Conservation (phyloP, 169 alveolate species). For the Babesia bigemina region DNA sequence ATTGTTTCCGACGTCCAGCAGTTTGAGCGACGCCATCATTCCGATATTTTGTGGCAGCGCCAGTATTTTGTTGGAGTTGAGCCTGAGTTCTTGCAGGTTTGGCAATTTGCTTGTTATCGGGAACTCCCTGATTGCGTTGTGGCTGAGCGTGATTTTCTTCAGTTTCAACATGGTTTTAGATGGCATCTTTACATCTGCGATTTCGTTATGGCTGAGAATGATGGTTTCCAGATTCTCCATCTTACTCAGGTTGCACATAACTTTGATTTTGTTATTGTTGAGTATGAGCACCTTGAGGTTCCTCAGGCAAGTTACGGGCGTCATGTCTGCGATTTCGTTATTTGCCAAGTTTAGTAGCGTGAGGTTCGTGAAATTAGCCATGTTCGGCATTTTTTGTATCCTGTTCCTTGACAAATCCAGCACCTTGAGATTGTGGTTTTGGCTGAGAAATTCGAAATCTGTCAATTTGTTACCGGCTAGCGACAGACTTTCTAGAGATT, state of each 20-base stretch:
- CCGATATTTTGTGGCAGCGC: slow-evolving; percentile 51
- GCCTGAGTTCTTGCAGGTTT: slow-evolving; percentile 50
- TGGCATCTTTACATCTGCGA: slow-evolving; percentile 67
- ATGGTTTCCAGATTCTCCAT: slow-evolving; percentile 69
- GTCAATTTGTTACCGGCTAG: slow-evolving; percentile 64
- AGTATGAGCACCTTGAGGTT: slow-evolving; percentile 54
- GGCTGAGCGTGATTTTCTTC: slow-evolving; percentile 69
- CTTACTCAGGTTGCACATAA: slow-evolving; percentile 66
- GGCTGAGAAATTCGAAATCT: slow-evolving; percentile 62
- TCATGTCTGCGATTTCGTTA: slow-evolving; percentile 46
- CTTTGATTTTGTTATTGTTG: slow-evolving; percentile 64
- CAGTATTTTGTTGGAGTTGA: slow-evolving; percentile 53
- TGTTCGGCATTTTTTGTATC: slow-evolving; percentile 46
- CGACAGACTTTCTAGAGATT: slow-evolving; percentile 63
- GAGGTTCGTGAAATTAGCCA: slow-evolving; percentile 39
- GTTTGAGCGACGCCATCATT: slow-evolving; percentile 26
- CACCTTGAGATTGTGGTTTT: slow-evolving; percentile 61
- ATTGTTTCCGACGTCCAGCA: slow-evolving; percentile 60
- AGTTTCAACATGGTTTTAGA: slow-evolving; percentile 60
- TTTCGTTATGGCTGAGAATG: slow-evolving; percentile 69
- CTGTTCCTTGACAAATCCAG: slow-evolving; percentile 69
- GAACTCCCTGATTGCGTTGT: slow-evolving; percentile 69
- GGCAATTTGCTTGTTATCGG: slow-evolving; percentile 54
- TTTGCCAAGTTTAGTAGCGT: slow-evolving; percentile 51
- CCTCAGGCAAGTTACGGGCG: slow-evolving; percentile 18